A percentile compares a stretch with the other conserved stretches of the same genome.
These are phyloP conservation scores for Daedaleopsis nitida DNA, from an alignment of 768 basidiomycete species.

Conservation along the genomic window DNA sequence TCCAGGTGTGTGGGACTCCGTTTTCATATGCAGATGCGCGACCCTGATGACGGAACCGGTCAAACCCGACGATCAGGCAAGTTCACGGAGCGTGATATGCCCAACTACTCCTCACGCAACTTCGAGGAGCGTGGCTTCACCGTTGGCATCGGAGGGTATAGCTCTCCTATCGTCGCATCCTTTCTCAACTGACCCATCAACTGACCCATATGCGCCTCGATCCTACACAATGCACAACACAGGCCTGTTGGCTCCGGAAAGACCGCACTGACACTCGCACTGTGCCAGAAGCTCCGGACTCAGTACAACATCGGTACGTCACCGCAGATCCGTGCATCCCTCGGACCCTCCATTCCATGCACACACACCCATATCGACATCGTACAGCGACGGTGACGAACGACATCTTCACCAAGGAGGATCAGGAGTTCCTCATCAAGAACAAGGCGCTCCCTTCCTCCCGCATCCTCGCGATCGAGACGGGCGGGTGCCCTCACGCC, in stretches of 20 bases:
- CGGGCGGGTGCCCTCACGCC: conserved; percentile 96
- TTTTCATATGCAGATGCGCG: background rate
- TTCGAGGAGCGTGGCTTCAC: conserved; percentile 96
- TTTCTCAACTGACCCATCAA: background rate
- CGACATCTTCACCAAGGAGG: conserved; percentile 98
- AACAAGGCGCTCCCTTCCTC: conserved; percentile 83
- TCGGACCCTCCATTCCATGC: no score
- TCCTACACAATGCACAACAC: background rate
- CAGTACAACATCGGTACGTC: conserved; percentile 88
- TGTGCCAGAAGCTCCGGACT: conserved; percentile 79
- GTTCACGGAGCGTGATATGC: conserved; percentile 89
- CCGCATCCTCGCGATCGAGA: conserved; percentile 96
- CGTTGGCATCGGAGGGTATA: conserved; percentile 95
- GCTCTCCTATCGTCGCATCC: conserved; percentile 2
- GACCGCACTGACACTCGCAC: conserved; percentile 88
- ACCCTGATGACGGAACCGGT: background rate
- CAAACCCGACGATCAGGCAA: conserved; percentile 59
- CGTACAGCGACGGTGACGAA: conserved; percentile 91
- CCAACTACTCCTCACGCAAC: conserved; percentile 81
- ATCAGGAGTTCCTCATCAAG: conserved; percentile 95
- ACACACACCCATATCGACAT: background rate
- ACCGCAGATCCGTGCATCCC: background rate
- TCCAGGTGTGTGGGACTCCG: conserved; percentile 54
- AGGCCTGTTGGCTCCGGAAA: conserved; percentile 99
- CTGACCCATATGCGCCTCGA: background rate